Base-by-base conservation (phyloP, 1,284 basidiomycete species). In the Malassezia caprae region DNA sequence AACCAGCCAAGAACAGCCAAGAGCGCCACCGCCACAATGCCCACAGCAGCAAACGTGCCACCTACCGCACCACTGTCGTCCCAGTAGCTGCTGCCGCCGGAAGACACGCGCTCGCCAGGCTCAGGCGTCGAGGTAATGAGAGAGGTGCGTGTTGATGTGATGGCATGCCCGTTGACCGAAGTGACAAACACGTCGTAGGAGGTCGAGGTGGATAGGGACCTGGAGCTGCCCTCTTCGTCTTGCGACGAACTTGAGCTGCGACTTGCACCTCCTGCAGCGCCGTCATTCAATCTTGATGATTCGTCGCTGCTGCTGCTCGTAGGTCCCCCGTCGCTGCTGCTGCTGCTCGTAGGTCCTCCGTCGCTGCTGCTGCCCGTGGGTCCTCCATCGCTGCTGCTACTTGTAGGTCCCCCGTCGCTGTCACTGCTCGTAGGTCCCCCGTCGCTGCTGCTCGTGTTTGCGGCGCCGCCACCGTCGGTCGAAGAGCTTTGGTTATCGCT, bases 21-120 rank as follows among this genome's bases (percentile, higher is more conserved):
- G 5, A 73, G 50, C 8, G 55, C 61, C 27, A 59, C 60, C 19
- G 58, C 62, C 21, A 72, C 68, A 17, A 74, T 61, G 37, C 67
- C 72, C 26, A 74, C 72, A 11, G 64, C 72, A 31, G 72, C 70
- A 48, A 74, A 74, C 4, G 67, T 69, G 15, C 72, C 72, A 27
- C 69, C 72, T 10, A 74, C 72, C 4, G 70, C 70, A 21, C 72
- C 70, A 8, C 57, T 57, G 48, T 74, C 70, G 58, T 59, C 41
- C 48, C 71, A 74, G 62, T 69, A 74, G 47, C 56, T 52, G 23
- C 31, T 50, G 17, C 32, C 23, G 24, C 42, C 27, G n/a, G 46
- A 21, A 0, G 17, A 19, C 37, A 23, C 5, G 23, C 45, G 45
- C 13, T 48, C 34, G 1, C 46, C 46, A n/a, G 35, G 27, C 13